A percentile compares a stretch with the other conserved stretches of the same genome.
Conservation (phyloP, 73 alveolate species). For the Blepharisma stoltei region DNA sequence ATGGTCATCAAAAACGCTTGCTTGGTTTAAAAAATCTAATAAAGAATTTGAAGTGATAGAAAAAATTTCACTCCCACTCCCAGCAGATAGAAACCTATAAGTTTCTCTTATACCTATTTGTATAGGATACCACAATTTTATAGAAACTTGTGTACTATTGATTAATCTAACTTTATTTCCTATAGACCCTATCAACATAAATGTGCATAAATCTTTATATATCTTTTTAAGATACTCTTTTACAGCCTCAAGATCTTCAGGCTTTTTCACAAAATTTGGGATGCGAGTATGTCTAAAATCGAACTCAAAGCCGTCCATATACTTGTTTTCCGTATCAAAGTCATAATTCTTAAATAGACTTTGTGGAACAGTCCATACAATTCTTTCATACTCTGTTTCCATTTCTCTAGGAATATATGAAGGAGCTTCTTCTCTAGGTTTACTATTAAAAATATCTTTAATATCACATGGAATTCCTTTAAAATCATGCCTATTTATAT, state of each 20-base stretch:
- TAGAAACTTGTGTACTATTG: too few relatives aligned
- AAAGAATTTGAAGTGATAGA: background rate
- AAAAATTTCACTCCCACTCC: background rate
- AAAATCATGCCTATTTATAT: background rate
- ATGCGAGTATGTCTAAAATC: slow-evolving; percentile 73
- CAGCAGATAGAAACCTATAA: background rate
- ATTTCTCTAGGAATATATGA: background rate
- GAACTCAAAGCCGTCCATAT: slow-evolving; percentile 74
- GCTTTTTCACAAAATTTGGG: slow-evolving; percentile 52
- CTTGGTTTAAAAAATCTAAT: background rate
- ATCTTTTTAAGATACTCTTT: slow-evolving; percentile 44
- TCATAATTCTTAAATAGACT: slow-evolving; percentile 57
- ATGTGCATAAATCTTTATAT: slow-evolving; percentile 35
- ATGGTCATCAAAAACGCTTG: background rate
- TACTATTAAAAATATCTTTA: background rate
- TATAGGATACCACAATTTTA: too few relatives aligned
- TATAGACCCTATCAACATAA: too few relatives aligned
- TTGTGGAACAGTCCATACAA: slow-evolving; percentile 43
- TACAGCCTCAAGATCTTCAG: slow-evolving; percentile 42
- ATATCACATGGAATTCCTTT: slow-evolving; percentile 4
- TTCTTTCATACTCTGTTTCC: slow-evolving; percentile 17
- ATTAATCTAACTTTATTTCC: too few relatives aligned
- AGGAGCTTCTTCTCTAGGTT: background rate
- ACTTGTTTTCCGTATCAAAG: slow-evolving; percentile 57
- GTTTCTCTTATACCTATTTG: too few relatives aligned